Percentiles rank a stretch among this genome's conserved stretches.
Conservation (phyloP, 371 early-diverging fungal species). For the Homolaphlyctis polyrhiza region DNA sequence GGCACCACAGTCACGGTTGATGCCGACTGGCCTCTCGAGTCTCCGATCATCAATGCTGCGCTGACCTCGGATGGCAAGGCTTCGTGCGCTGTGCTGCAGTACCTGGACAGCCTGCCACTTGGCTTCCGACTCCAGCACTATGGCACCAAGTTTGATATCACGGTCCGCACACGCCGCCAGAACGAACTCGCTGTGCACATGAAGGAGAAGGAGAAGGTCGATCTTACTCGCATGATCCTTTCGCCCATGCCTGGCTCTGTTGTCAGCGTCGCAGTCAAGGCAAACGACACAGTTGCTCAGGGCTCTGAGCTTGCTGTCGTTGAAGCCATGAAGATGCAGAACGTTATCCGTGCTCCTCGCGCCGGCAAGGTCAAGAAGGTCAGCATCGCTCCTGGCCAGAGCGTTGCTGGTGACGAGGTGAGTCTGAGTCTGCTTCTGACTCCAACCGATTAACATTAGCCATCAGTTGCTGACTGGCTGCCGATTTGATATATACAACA, state of each 20-base stretch:
- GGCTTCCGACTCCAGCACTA: conserved; percentile 78
- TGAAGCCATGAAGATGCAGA: conserved; percentile 99
- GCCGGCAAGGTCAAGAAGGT: conserved; percentile 79
- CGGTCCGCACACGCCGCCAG: conserved; percentile 51
- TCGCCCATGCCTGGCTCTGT: conserved; percentile 95
- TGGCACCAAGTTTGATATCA: conserved; percentile 80
- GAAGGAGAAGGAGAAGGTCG: conserved; percentile 67
- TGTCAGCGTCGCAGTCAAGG: conserved; percentile 75
- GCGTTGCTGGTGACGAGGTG: conserved; percentile 82
- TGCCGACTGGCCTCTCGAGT: conserved; percentile 68
- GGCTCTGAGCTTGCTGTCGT: conserved; percentile 85
- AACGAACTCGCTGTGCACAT: conserved; percentile 62
- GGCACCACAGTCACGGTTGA: conserved; percentile 42
- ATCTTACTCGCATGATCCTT: conserved; percentile 65
- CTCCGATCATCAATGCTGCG: conserved; percentile 62
- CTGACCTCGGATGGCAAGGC: conserved; percentile 29
- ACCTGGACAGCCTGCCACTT: conserved; percentile 63
- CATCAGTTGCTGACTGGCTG: too few relatives aligned
- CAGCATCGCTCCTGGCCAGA: conserved; percentile 62
- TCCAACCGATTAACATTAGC: not conserved
- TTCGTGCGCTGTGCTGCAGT: conserved; percentile 63
- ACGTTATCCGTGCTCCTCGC: conserved; percentile 76
- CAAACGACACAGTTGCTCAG: conserved; percentile 77
- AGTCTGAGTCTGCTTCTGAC: not conserved
- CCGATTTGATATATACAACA: not conserved